Evolutionary conservation across 768 basidiomycete genomes (phyloP).

Genomic region (Tremella mesenterica): DNA sequence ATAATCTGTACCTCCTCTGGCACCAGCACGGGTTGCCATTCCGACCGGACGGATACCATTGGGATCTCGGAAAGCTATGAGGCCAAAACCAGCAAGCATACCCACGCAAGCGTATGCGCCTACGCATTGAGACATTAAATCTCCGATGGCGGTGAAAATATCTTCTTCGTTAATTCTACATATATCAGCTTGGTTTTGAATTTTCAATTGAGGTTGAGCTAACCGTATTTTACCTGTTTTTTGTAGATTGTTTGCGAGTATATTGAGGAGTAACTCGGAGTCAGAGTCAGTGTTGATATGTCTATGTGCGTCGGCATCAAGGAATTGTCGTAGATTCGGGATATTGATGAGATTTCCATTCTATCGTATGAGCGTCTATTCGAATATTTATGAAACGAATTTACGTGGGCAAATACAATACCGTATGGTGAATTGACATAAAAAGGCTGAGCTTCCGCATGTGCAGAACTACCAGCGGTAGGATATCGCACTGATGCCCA

Average conservation of each 20-base stretch:
- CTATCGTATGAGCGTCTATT: slow-evolving; percentile 47
- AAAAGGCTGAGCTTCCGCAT: slow-evolving; percentile 97
- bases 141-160: slow-evolving; percentile 87
- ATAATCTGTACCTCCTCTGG: slow-evolving; percentile 64
- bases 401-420: slow-evolving; percentile 91
- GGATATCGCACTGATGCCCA: slow-evolving; percentile 74
- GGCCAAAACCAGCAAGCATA: slow-evolving; percentile 98
- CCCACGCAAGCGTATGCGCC: slow-evolving; percentile 96
- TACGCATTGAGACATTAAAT: slow-evolving; percentile 75
- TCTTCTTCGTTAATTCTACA: slow-evolving; percentile 86
- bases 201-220: neutral
- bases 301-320: slow-evolving; percentile 92
- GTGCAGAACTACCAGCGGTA: slow-evolving; percentile 92
- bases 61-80: slow-evolving; percentile 95
- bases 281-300: slow-evolving; percentile 99
- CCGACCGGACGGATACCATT: slow-evolving; percentile 94
- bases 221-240: slow-evolving; percentile 91
- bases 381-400: slow-evolving; percentile 30
- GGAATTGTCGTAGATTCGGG: slow-evolving; percentile 68
- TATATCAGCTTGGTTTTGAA: neutral
- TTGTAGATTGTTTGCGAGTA: slow-evolving; percentile 94
- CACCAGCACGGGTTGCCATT: slow-evolving; percentile 58
- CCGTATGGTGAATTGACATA: slow-evolving; percentile 99
- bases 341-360: slow-evolving; percentile 99
- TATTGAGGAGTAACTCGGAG: slow-evolving; percentile 92